Evolutionary conservation across 2,329 filamentous ascomycete species (phyloP), one percentile per base, ranked within the genome.

Genomic region (Emmonsia crescens): DNA sequence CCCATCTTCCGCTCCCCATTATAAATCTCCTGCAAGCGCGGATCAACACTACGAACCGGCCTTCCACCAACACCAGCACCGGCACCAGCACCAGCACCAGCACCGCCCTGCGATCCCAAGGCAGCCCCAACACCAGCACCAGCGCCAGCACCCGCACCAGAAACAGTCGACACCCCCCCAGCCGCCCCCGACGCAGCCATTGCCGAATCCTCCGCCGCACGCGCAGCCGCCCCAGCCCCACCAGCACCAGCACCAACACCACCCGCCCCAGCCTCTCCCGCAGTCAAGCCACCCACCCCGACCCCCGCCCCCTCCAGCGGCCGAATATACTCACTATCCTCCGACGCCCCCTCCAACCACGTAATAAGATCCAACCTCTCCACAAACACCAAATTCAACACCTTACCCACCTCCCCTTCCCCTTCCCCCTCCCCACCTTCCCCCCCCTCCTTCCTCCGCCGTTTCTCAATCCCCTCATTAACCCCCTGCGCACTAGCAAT

Each of bases 241-340:
- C 76, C 77, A 16, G 75, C 75, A 1, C 79, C 78, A 21, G 69
- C 69, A 40, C 80, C 73, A 40, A n/a, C n/a, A n/a, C n/a, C n/a
- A n/a, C n/a, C n/a, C n/a, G n/a, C n/a, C n/a, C 77, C 74, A 21
- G 77, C 79, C 57, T 76, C 73, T 44, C 77, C 75, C 21, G 77
- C 79, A 57, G 76, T 75, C 14, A 73, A 72, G 40, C 73, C 76
- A 38, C 68, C 66, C 62, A 70, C 72, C 38, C 65, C 71, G 63
- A 87, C n/a, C 19, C 40, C 40, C 40, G 19, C 88, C 27, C 86
- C 86, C 31, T 88, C 88, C 58, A 95, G 75, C 9, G 90, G 87
- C 75, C 89, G 91, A 77, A 99, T 96, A 73, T 92, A 94, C 74
- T 97, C 93, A 74, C 88, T 93, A 71, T 95, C 90, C 71, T 92